phyloP scores from a whole-genome alignment of 306 rosid species.

The Nissolia schottii region DNA sequence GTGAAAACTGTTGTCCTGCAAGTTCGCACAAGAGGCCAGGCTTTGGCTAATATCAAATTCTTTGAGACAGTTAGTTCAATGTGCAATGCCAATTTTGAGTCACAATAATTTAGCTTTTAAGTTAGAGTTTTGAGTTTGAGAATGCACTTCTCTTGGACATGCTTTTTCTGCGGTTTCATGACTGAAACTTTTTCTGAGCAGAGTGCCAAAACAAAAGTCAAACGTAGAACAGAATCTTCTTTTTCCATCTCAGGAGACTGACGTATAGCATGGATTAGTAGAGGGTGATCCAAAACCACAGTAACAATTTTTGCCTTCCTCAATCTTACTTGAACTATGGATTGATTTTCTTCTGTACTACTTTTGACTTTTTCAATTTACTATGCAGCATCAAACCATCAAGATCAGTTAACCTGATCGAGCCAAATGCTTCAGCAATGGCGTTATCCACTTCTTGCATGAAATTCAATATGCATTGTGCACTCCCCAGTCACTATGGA shows the following conservation, averaged over 20 bases:
- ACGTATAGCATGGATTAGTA: slow-evolving; percentile 24
- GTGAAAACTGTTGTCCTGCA: too few species aligned
- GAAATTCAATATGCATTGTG: neutral
- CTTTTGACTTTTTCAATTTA: neutral
- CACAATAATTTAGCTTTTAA: neutral
- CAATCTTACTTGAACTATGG: neutral
- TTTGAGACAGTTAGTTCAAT: slow-evolving; percentile 26
- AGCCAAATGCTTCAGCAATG: neutral
- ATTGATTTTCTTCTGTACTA: neutral
- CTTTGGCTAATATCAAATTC: slow-evolving; percentile 29
- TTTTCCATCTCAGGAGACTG: slow-evolving; percentile 30
- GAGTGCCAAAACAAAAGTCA: slow-evolving; percentile 38
- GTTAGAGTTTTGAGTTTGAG: neutral
- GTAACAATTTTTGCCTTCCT: neutral
- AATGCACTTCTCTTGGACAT: neutral
- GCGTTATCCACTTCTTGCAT: neutral
- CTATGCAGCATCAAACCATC: slow-evolving; percentile 17
- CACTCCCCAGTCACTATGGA: neutral
- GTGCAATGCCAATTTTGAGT: neutral
- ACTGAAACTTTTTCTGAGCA: slow-evolving; percentile 7
- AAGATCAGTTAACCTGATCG: slow-evolving; percentile 18
- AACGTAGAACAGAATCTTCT: slow-evolving; percentile 33
- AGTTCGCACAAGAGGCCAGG: slow-evolving; percentile 33
- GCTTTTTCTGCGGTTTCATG: neutral
- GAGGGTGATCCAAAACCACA: slow-evolving; percentile 16